Evolutionary conservation across 176 grass and related monocot species (phyloP), one percentile per base, ranked within the genome.

Genomic region (Eremochloa ophiuroides): DNA sequence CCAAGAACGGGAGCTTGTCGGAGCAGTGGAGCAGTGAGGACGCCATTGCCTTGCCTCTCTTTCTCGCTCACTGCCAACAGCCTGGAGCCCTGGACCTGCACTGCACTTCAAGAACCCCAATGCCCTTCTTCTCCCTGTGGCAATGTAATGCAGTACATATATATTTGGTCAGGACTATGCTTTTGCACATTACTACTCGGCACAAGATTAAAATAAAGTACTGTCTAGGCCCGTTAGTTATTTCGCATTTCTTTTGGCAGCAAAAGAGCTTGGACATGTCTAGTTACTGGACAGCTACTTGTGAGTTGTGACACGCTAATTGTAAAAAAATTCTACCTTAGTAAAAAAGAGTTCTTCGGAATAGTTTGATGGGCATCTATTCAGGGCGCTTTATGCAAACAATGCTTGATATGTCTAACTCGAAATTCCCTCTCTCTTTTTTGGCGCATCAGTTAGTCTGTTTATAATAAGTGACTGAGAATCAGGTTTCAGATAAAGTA

Each of bases 11-110:
- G 51, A 83, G 62, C 58, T 93, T 83, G 18, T 86, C 82, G 60
- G 75, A 79, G 68, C 91, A 89, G 42, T 86, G 81, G 72, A 90
- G 28, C 66, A 91, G 26, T 17, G 89, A 90, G 48, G 89, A 92
- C 29, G 84, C 88, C 94, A 97, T 97, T 84, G 83, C 51, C 37
- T 91, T 85, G 82, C 56, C 23, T 69, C 69, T 79, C 23, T 76
- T 5, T 35, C 40, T 44, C n/a, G 29, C 40, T 62, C n/a, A 38
- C 10, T 46, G 15, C 8, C 10, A 44, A 26, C 41, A 62, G 15
- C 46, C 56, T 73, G 17, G n/a, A n/a, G n/a, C n/a, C 22, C 51
- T n/a, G 55, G 55, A 0, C 55, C 3, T 58, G 42, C 13, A 0
- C 3, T 5, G 14, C 1, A 16, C 68, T 80, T 71, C 26, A 66